phyloP scores from a whole-genome alignment of 2,329 filamentous ascomycete genomes.

The Apiospora kogelbergensis region DNA sequence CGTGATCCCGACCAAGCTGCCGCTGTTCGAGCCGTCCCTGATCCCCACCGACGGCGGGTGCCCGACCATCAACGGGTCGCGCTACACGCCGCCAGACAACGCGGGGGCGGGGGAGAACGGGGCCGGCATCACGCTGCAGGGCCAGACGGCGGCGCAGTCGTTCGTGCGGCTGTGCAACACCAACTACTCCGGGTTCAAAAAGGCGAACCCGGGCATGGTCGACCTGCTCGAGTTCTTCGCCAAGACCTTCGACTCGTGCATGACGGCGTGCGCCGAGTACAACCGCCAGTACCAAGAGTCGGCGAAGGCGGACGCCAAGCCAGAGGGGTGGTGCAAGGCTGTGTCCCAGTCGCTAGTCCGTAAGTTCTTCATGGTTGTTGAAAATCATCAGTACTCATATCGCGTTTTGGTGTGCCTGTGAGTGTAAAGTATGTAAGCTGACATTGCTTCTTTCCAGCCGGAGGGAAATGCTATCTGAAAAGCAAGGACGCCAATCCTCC shows the following conservation, averaged over 20 bases:
- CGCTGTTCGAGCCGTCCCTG: not conserved
- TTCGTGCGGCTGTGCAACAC: not conserved
- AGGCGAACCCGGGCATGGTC: not conserved
- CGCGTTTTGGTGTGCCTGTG: too few relatives aligned
- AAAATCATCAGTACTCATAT: too few relatives aligned
- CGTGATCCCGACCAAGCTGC: not conserved
- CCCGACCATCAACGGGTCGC: not conserved
- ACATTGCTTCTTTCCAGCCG: not conserved
- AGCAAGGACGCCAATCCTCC: not conserved
- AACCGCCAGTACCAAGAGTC: constrained; percentile 13
- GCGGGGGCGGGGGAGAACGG: not conserved
- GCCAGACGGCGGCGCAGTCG: not conserved
- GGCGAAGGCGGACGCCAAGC: not conserved
- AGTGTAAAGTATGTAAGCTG: not conserved
- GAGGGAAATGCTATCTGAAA: not conserved
- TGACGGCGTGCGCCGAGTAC: constrained; percentile 27
- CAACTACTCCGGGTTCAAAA: not conserved
- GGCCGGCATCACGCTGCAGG: not conserved
- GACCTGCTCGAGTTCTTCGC: constrained; percentile 25
- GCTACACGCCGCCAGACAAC: not conserved
- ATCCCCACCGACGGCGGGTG: not conserved
- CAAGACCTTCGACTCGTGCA: constrained; percentile 27
- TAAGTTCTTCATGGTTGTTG: too few relatives aligned
- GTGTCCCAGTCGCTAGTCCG: not conserved
- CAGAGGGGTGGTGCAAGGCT: not conserved